A percentile compares a stretch with the other conserved stretches of the same genome.
These are phyloP conservation scores for Leersia perrieri DNA, from an alignment of 176 grass and related monocot genomes.

Conservation along the genomic window DNA sequence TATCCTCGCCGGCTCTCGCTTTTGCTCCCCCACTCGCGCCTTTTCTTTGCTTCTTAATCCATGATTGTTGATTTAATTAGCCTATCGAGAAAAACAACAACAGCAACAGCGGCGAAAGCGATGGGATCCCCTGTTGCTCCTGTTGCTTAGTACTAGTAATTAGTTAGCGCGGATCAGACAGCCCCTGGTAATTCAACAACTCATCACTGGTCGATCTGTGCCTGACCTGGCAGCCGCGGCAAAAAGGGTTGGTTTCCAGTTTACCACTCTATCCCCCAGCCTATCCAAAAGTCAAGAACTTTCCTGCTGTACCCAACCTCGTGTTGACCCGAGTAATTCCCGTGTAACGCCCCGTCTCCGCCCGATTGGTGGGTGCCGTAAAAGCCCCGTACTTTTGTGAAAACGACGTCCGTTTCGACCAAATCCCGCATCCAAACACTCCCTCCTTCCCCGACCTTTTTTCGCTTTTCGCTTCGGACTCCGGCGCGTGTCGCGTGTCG, in stretches of 20 bases:
- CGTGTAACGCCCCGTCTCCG: background rate
- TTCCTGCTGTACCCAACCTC: background rate
- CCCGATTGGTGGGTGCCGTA: background rate
- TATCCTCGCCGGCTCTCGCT: constrained; percentile 9
- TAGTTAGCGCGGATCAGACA: background rate
- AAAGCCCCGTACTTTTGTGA: constrained; percentile 29
- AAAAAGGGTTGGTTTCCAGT: background rate
- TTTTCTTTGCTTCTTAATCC: background rate
- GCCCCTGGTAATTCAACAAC: background rate
- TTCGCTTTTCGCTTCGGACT: background rate
- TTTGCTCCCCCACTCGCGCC: constrained; percentile 28
- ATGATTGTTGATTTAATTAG: background rate
- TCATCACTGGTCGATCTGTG: background rate
- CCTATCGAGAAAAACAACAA: background rate
- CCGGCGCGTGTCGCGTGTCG: background rate
- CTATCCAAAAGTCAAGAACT: background rate
- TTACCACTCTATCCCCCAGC: background rate
- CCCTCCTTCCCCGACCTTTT: background rate
- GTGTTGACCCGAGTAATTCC: constrained; percentile 14
- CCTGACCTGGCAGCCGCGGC: constrained; percentile 32
- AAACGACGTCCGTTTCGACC: constrained; percentile 10
- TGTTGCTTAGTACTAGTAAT: no score
- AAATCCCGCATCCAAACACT: background rate
- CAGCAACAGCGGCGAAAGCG: background rate
- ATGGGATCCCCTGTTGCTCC: background rate